Conservation (phyloP, 1,284 basidiomycete species). For the Neotropicomus parvogracilis region DNA sequence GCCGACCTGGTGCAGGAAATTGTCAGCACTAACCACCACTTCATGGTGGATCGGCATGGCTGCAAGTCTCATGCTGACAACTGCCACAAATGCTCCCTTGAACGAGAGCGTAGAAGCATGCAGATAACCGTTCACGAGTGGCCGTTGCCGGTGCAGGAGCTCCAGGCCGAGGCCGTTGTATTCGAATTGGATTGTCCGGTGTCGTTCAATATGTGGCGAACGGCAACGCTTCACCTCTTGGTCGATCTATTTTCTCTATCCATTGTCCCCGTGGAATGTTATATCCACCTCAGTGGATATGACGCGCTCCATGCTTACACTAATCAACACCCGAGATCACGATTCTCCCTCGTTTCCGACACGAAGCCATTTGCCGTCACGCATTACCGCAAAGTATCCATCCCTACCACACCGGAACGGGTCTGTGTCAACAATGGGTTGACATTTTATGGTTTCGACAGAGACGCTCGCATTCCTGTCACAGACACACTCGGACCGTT, state of each 20-base stretch:
- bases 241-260: slow-evolving; percentile 29
- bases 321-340: slow-evolving; percentile 16
- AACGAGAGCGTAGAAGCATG: slow-evolving; percentile 23
- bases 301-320: slow-evolving; percentile 9
- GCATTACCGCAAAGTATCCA: slow-evolving; percentile 33
- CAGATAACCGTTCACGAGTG: slow-evolving; percentile 44
- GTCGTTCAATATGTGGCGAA: slow-evolving; percentile 43
- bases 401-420: slow-evolving; percentile 26
- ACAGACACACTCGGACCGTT: slow-evolving; percentile 10
- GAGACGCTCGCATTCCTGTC: slow-evolving; percentile 12
- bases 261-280: neutral
- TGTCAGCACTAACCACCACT: slow-evolving; percentile 2
- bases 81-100: slow-evolving; percentile 36
- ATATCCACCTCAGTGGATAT: slow-evolving; percentile 17
- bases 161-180: slow-evolving; percentile 32
- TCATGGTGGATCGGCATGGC: neutral
- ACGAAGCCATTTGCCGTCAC: slow-evolving; percentile 39
- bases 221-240: slow-evolving; percentile 38
- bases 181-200: slow-evolving; percentile 46
- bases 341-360: slow-evolving; percentile 39
- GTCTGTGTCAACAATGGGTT: slow-evolving; percentile 39
- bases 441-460: slow-evolving; percentile 23
- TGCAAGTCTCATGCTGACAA: neutral
- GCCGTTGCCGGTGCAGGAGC: slow-evolving; percentile 40
- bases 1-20: slow-evolving; percentile 12